A percentile compares a stretch with the other conserved stretches of the same genome.
phyloP scores from a whole-genome alignment of 129 eudicot species.

The Tagetes erecta region DNA sequence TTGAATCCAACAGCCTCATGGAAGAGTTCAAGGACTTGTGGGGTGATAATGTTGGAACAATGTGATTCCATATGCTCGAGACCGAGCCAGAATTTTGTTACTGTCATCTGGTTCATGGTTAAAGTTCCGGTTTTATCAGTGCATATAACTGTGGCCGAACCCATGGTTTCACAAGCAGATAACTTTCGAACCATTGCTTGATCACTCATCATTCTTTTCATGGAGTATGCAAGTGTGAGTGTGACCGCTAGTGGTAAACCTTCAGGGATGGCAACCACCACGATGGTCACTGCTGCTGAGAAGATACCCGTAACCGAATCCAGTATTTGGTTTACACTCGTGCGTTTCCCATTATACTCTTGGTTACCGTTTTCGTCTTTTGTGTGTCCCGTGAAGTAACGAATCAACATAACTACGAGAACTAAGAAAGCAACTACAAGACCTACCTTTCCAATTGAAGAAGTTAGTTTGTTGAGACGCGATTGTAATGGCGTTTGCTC shows the following conservation, averaged over 20 bases:
- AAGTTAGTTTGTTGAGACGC: constrained; percentile 64
- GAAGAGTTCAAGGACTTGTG: constrained; percentile 40
- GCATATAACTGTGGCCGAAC: constrained; percentile 86
- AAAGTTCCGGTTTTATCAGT: constrained; percentile 88
- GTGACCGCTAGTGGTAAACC: constrained; percentile 88
- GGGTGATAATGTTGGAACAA: constrained; percentile 19
- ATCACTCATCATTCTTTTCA: constrained; percentile 93
- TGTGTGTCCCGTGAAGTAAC: constrained; percentile 79
- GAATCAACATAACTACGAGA: constrained; percentile 57
- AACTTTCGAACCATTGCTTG: constrained; percentile 88
- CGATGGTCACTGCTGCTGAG: constrained; percentile 80
- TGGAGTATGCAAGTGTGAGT: constrained; percentile 80
- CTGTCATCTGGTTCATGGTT: constrained; percentile 79
- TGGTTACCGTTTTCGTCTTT: constrained; percentile 41
- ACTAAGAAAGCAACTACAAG: constrained; percentile 74
- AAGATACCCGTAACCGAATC: constrained; percentile 65
- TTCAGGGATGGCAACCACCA: constrained; percentile 92
- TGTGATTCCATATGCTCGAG: constrained; percentile 35
- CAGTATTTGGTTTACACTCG: constrained; percentile 40
- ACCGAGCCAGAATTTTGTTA: constrained; percentile 71
- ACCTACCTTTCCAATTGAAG: constrained; percentile 79
- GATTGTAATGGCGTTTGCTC: constrained; percentile 80
- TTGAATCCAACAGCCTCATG: constrained; percentile 73
- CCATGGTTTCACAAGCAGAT: constrained; percentile 96
- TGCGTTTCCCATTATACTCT: constrained; percentile 49